These are phyloP conservation scores for Rhexocercosporidium sp. DNA, from an alignment of 2,329 filamentous ascomycete species.

Conservation along the genomic window DNA sequence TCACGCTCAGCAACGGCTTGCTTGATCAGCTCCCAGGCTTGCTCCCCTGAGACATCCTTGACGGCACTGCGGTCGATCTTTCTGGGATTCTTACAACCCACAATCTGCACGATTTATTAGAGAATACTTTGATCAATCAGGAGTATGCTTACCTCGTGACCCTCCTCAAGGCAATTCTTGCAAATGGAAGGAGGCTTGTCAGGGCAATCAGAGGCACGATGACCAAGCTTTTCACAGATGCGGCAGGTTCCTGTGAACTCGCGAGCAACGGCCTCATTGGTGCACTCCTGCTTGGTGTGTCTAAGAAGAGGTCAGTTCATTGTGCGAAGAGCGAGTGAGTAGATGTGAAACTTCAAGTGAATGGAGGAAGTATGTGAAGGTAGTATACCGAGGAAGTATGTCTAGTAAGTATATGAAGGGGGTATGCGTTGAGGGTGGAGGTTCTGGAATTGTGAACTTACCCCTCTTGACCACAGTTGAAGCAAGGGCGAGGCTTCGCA, in stretches of 20 bases:
- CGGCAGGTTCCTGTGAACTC: constrained; percentile 63
- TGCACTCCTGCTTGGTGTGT: constrained; percentile 67
- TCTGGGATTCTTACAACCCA: constrained; percentile 63
- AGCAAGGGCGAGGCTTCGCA: constrained; percentile 32
- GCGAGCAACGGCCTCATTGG: constrained; percentile 55
- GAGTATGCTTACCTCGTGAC: constrained; percentile 52
- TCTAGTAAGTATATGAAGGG: not conserved
- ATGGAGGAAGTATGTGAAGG: not conserved
- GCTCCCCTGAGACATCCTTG: constrained; percentile 55
- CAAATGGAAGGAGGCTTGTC: constrained; percentile 60
- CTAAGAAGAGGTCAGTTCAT: constrained; percentile 41
- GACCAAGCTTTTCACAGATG: constrained; percentile 58
- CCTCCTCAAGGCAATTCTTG: constrained; percentile 65
- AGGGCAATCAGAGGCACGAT: constrained; percentile 67
- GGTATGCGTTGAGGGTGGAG: not conserved
- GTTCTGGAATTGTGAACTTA: constrained; percentile 49
- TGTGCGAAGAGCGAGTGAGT: not conserved
- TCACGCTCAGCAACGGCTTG: constrained; percentile 59
- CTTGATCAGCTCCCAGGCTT: constrained; percentile 62
- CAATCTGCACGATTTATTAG: constrained; percentile 11
- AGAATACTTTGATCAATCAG: not conserved
- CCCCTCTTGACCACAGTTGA: constrained; percentile 68
- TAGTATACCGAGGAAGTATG: not conserved
- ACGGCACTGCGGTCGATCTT: constrained; percentile 60
- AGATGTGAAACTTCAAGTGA: not conserved